phyloP scores from a whole-genome alignment of 176 grass and related monocot species.

The Bolboschoenus planiculmis region DNA sequence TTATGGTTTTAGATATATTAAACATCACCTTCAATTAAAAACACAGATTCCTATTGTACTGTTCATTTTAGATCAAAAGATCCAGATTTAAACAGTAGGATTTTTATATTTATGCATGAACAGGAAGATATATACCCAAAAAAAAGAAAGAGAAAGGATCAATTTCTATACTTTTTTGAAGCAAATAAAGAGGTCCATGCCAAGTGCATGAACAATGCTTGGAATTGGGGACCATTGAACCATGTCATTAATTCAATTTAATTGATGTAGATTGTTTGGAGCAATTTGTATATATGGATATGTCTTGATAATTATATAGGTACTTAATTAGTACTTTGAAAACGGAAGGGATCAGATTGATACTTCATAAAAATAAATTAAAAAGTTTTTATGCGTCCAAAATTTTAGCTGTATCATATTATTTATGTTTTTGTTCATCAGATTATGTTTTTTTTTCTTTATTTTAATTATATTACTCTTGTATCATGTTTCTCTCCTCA shows the following conservation, averaged over 20 bases:
- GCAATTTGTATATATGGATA: not conserved
- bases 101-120: constrained; percentile 7
- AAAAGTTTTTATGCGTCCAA: not conserved
- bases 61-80: not conserved
- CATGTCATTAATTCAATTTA: not conserved
- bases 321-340: not conserved
- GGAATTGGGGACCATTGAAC: not conserved
- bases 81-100: not conserved
- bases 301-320: not conserved
- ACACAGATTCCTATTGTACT: not conserved
- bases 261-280: not conserved
- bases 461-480: not conserved
- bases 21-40: not conserved
- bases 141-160: not conserved
- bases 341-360: not conserved
- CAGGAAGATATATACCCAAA: not conserved
- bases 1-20: not conserved
- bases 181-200: constrained; percentile 4
- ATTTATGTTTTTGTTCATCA: not conserved
- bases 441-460: not conserved
- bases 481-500: not conserved
- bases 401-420: not conserved
- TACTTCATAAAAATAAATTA: not conserved
- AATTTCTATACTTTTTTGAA: constrained; percentile 2
- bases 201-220: not conserved